Percentiles rank a stretch among this genome's conserved stretches.
Conservation (phyloP, 306 rosid species). For the Urtica urens region DNA sequence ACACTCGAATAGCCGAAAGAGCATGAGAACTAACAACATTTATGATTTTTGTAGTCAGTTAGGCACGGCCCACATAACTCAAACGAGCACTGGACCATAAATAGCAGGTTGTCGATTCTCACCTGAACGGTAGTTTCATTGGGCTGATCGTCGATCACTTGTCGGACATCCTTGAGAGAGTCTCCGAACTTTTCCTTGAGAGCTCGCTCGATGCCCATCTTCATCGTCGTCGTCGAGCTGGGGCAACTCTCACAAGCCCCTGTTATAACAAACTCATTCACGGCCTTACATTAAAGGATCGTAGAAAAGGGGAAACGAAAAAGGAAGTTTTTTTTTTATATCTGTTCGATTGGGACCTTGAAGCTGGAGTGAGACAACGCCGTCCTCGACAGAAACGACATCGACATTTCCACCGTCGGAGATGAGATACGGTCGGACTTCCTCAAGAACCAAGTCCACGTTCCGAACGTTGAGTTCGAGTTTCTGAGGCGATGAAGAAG, state of each 20-base stretch:
- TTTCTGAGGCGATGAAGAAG: constrained; percentile 40
- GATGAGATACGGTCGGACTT: constrained; percentile 87
- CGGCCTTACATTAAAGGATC: neutral
- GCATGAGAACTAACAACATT: neutral
- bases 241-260: constrained; percentile 97
- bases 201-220: constrained; percentile 90
- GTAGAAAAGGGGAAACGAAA: neutral
- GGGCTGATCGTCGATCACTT: constrained; percentile 42
- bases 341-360: constrained; percentile 43
- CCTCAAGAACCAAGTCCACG: constrained; percentile 83
- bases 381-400: constrained; percentile 70
- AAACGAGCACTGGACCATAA: too few relatives aligned
- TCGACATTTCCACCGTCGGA: constrained; percentile 93
- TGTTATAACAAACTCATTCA: constrained; percentile 6
- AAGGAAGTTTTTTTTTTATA: neutral
- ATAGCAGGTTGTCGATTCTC: too few relatives aligned
- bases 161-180: constrained; percentile 53
- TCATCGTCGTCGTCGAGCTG: constrained; percentile 92
- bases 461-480: constrained; percentile 58
- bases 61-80: neutral
- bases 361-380: constrained; percentile 74
- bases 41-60: neutral
- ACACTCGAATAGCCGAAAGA: too few relatives aligned
- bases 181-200: constrained; percentile 90
- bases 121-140: constrained; percentile 55